Conservation (phyloP, 108 stramenopile genomes). For the Cyclotella choctawhatcheeana region DNA sequence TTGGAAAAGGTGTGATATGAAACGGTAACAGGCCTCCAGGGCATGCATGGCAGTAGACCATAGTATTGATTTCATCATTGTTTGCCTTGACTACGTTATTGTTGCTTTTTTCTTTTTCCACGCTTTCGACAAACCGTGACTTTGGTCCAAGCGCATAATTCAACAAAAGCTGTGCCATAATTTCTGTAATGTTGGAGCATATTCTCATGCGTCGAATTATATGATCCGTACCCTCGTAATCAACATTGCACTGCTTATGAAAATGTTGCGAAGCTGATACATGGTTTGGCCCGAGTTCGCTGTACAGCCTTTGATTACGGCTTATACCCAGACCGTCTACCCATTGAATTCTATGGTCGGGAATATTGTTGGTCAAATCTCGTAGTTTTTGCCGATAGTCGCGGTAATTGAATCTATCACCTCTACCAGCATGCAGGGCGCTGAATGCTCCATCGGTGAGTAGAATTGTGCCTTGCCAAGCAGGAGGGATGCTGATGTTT, state of each 20-base stretch:
- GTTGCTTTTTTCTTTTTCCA: too few species aligned
- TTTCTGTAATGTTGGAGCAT: constrained; percentile 38
- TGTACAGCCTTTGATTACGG: constrained; percentile 32
- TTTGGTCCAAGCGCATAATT: constrained; percentile 40
- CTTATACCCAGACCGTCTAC: constrained; percentile 39
- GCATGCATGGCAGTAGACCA: constrained; percentile 12
- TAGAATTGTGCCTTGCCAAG: constrained; percentile 38
- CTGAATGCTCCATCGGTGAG: constrained; percentile 24
- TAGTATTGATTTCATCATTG: background rate
- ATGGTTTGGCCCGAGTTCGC: constrained; percentile 21
- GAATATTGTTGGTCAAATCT: background rate
- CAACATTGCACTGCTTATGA: constrained; percentile 22
- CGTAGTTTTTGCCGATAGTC: constrained; percentile 5
- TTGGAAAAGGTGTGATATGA: constrained; percentile 15
- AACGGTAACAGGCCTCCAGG: constrained; percentile 2
- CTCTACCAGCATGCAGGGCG: background rate
- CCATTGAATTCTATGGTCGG: constrained; percentile 39
- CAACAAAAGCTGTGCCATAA: constrained; percentile 37
- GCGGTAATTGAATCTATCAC: background rate
- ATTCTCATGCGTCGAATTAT: constrained; percentile 8
- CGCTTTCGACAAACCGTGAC: background rate
- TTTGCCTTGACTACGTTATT: background rate
- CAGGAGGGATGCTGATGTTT: constrained; percentile 4
- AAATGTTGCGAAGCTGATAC: constrained; percentile 43
- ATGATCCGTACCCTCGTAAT: background rate